phyloP scores from a whole-genome alignment of 1,284 basidiomycete species.

The Earliella scabrosa region DNA sequence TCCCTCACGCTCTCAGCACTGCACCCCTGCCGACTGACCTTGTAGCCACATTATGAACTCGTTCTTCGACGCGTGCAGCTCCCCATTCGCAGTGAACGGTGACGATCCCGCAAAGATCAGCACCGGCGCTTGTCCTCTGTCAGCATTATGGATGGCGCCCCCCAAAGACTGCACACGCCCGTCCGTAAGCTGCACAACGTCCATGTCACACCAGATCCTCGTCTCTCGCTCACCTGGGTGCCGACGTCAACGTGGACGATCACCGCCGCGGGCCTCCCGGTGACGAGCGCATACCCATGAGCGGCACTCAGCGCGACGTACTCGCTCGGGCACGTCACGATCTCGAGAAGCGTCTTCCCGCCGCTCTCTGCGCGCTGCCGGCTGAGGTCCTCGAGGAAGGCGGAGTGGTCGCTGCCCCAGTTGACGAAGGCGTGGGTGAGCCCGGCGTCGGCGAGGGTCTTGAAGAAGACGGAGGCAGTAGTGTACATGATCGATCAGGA shows the following conservation, averaged over 20 bases:
- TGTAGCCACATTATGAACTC: constrained; percentile 77
- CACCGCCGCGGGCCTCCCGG: constrained; percentile 68
- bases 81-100: constrained; percentile 56
- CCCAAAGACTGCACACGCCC: constrained; percentile 52
- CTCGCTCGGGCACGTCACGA: constrained; percentile 73
- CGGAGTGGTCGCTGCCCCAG: constrained; percentile 76
- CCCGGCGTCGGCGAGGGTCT: constrained; percentile 56
- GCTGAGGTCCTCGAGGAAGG: constrained; percentile 66
- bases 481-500: constrained; percentile 55
- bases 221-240: constrained; percentile 29
- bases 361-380: constrained; percentile 48
- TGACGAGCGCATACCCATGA: constrained; percentile 70
- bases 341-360: constrained; percentile 45
- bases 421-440: constrained; percentile 75
- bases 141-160: constrained; percentile 72
- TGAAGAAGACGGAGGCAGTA: constrained; percentile 60
- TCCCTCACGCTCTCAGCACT: not conserved
- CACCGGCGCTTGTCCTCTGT: constrained; percentile 59
- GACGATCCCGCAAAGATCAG: constrained; percentile 73
- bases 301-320: constrained; percentile 75
- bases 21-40: constrained; percentile 42
- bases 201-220: not conserved
- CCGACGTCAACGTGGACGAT: constrained; percentile 78
- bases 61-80: constrained; percentile 63
- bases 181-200: not conserved